These are phyloP conservation scores for Camillea tinctor DNA, from an alignment of 2,329 filamentous ascomycete genomes.

Conservation along the genomic window DNA sequence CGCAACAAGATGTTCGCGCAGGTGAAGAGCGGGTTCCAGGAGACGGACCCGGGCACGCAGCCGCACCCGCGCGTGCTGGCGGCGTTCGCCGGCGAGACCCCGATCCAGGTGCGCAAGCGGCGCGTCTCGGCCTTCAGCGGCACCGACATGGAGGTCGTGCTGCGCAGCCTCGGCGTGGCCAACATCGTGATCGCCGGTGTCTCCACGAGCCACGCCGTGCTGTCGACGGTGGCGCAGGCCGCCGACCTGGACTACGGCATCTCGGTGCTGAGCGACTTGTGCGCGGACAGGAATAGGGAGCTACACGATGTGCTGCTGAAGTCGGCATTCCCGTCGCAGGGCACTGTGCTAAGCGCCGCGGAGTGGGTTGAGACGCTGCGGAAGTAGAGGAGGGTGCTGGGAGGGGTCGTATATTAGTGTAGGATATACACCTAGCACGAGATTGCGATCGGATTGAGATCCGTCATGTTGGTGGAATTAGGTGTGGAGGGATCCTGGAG, in stretches of 20 bases:
- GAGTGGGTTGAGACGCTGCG: conserved; percentile 29
- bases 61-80: conserved; percentile 21
- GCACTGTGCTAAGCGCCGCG: conserved; percentile 24
- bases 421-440: not conserved
- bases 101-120: conserved; percentile 35
- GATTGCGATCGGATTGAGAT: too few relatives aligned
- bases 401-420: not conserved
- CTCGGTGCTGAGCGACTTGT: conserved; percentile 35
- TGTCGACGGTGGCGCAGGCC: conserved; percentile 37
- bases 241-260: conserved; percentile 36
- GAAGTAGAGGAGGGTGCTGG: not conserved
- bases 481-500: too few relatives aligned
- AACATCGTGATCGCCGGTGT: conserved; percentile 35
- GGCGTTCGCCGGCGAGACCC: conserved; percentile 16
- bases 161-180: conserved; percentile 29
- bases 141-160: conserved; percentile 35
- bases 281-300: conserved; percentile 34
- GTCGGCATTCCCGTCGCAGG: conserved; percentile 34
- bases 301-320: conserved; percentile 34
- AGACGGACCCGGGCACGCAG: conserved; percentile 22
- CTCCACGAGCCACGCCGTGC: conserved; percentile 35
- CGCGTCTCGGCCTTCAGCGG: conserved; percentile 36
- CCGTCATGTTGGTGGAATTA: too few relatives aligned
- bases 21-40: conserved; percentile 23
- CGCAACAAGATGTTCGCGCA: conserved; percentile 23